Conservation (phyloP, 306 rosid species). For the Malus fusca region DNA sequence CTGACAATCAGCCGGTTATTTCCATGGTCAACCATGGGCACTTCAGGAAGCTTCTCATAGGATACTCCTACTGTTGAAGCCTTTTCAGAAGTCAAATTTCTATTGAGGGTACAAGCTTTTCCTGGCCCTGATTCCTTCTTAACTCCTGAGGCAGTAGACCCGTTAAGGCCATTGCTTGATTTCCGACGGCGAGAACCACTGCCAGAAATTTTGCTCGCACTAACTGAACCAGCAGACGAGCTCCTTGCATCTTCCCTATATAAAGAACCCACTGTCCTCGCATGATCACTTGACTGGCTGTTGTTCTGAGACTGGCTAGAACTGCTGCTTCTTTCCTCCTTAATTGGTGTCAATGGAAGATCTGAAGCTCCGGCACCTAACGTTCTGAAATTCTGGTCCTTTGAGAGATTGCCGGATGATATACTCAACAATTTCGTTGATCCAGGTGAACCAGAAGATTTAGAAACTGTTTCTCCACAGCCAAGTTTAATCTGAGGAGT, state of each 20-base stretch:
- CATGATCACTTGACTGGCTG: constrained; percentile 77
- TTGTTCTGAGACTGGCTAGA: constrained; percentile 83
- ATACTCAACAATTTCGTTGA: constrained; percentile 34
- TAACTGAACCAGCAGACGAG: constrained; percentile 58
- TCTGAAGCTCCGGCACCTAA: constrained; percentile 44
- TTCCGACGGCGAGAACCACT: constrained; percentile 63
- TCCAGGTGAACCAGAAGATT: constrained; percentile 44
- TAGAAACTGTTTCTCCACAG: constrained; percentile 42
- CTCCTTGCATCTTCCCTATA: constrained; percentile 68
- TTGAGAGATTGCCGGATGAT: constrained; percentile 25
- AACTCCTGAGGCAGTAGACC: constrained; percentile 33
- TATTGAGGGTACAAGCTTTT: constrained; percentile 36
- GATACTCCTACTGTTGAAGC: constrained; percentile 12
- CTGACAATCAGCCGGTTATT: constrained; percentile 57
- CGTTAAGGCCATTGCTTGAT: constrained; percentile 47
- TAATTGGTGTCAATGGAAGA: constrained; percentile 50
- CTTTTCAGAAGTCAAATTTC: constrained; percentile 40
- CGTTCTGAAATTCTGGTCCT: constrained; percentile 39
- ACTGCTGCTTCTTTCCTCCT: constrained; percentile 82
- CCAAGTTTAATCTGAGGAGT: constrained; percentile 41
- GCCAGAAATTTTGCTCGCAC: constrained; percentile 50
- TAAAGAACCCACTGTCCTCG: constrained; percentile 49
- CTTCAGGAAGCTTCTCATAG: constrained; percentile 36
- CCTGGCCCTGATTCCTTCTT: constrained; percentile 48
- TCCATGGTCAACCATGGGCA: constrained; percentile 39